phyloP scores from a whole-genome alignment of 257 asterid species.

The Eucommia ulmoides region DNA sequence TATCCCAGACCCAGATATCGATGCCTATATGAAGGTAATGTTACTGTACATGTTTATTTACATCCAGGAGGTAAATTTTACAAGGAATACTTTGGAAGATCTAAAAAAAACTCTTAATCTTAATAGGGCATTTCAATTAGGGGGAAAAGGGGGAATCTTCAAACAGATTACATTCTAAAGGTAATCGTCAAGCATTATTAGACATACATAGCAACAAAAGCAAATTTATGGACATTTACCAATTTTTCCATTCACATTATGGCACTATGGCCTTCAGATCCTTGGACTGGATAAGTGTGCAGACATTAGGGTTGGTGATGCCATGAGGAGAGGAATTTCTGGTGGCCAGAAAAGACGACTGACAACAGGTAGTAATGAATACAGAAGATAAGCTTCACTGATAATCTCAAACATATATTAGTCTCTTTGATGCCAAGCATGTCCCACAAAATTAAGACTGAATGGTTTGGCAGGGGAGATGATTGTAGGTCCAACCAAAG shows the following conservation, averaged over 20 bases:
- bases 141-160: neutral
- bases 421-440: neutral
- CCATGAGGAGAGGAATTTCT: neutral
- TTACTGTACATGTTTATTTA: too few species aligned
- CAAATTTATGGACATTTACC: neutral
- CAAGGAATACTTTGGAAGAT: too few species aligned
- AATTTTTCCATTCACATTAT: too few species aligned
- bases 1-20: too few species aligned
- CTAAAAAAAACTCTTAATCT: too few species aligned
- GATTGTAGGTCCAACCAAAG: neutral
- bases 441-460: neutral
- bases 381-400: neutral
- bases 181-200: neutral
- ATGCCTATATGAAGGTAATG: too few species aligned
- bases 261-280: neutral
- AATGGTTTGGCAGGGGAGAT: neutral
- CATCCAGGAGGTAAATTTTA: too few species aligned
- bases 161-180: neutral
- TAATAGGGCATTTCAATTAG: neutral
- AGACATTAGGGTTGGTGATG: neutral
- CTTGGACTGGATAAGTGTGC: neutral
- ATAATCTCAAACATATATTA: neutral
- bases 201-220: neutral
- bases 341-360: neutral
- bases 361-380: neutral